Conservation (phyloP, 2,329 filamentous ascomycete species). For the Fusarium sp. region DNA sequence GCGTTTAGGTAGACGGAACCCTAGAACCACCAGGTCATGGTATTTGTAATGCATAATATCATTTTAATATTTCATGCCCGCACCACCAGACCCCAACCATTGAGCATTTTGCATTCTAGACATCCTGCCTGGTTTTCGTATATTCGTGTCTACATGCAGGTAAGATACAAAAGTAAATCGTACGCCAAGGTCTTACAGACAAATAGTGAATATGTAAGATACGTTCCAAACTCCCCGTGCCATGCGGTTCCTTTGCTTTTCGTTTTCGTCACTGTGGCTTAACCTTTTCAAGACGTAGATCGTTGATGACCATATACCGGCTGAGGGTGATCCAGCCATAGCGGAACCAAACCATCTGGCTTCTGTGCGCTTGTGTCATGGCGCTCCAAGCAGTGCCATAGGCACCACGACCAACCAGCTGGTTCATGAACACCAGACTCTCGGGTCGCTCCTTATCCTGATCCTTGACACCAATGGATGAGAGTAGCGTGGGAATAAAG, state of each 20-base stretch:
- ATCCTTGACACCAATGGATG: constrained; percentile 50
- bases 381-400: constrained; percentile 75
- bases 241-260: constrained; percentile 19
- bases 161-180: constrained; percentile 8
- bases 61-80: background rate
- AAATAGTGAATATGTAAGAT: constrained; percentile 10
- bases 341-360: constrained; percentile 98
- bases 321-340: constrained; percentile 94
- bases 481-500: constrained; percentile 73
- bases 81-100: background rate
- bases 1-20: background rate
- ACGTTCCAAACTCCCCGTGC: constrained; percentile 19
- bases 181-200: constrained; percentile 10
- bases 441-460: constrained; percentile 55
- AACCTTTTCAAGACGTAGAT: constrained; percentile 69
- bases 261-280: constrained; percentile 19
- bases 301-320: constrained; percentile 96
- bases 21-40: background rate
- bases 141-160: constrained; percentile 1
- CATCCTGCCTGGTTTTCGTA: background rate
- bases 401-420: constrained; percentile 68
- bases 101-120: background rate
- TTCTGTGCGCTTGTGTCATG: constrained; percentile 90
- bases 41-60: constrained; percentile 3
- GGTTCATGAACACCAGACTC: constrained; percentile 77